phyloP scores from a whole-genome alignment of 2,329 filamentous ascomycete genomes.

The Neurospora crassa region DNA sequence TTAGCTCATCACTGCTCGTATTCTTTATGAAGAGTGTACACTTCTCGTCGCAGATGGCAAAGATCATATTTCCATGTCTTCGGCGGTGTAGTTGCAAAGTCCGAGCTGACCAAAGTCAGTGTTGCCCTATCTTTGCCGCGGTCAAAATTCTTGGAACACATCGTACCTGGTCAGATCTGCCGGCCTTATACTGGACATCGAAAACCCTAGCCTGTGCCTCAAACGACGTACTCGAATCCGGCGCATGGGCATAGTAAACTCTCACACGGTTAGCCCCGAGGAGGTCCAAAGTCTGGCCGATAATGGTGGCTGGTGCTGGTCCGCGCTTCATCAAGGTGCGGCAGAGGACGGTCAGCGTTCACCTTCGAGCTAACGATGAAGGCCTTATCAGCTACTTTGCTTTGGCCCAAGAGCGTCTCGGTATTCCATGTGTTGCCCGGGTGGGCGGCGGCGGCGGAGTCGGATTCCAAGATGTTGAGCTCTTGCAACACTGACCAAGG shows the following conservation, averaged over 20 bases:
- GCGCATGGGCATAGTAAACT: constrained; percentile 19
- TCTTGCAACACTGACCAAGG: constrained; percentile 10
- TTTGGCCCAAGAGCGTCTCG: constrained; percentile 14
- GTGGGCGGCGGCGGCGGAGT: constrained; percentile 16
- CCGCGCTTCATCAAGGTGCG: background rate
- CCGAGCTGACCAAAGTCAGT: constrained; percentile 17
- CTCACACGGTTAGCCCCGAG: constrained; percentile 2
- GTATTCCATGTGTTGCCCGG: constrained; percentile 13
- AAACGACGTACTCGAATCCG: constrained; percentile 19
- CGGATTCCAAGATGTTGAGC: constrained; percentile 13
- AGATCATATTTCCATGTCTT: constrained; percentile 12
- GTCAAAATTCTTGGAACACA: background rate
- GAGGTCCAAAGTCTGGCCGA: constrained; percentile 7
- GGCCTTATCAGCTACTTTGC: constrained; percentile 2
- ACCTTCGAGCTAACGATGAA: no score
- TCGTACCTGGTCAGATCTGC: constrained; percentile 19
- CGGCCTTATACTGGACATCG: constrained; percentile 24
- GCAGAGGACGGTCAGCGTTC: background rate
- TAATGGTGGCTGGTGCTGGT: constrained; percentile 3
- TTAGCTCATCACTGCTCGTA: background rate
- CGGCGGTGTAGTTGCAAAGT: constrained; percentile 14
- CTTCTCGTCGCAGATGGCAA: constrained; percentile 19
- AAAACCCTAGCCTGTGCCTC: constrained; percentile 21
- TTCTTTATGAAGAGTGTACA: no score
- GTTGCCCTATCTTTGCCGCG: background rate